Evolutionary conservation across 495 filamentous ascomycete species (phyloP).

Genomic region (Aspergillus steynii): DNA sequence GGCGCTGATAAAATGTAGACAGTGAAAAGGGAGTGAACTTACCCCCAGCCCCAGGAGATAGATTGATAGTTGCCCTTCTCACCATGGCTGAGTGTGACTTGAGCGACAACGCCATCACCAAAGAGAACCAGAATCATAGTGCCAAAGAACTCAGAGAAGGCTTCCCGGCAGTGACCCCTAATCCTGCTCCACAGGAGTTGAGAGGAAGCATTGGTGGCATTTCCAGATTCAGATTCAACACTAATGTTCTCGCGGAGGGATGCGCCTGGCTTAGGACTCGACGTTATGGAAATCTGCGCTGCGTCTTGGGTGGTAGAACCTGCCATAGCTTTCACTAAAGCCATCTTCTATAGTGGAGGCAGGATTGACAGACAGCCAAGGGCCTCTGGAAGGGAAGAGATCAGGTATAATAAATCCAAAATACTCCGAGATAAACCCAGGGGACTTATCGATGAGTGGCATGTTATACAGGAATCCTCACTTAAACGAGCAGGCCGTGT

Average conservation of each 20-base stretch:
- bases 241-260: not conserved
- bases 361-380: not conserved
- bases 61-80: slow-evolving; percentile 59
- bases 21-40: slow-evolving; percentile 21
- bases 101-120: slow-evolving; percentile 62
- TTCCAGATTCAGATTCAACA: not conserved
- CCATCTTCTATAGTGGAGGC: not conserved
- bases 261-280: not conserved
- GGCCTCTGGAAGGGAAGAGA: not conserved
- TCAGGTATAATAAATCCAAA: not conserved
- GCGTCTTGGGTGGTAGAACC: not conserved
- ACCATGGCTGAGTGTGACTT: slow-evolving; percentile 53
- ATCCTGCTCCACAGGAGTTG: slow-evolving; percentile 50
- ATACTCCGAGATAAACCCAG: not conserved
- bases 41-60: slow-evolving; percentile 66
- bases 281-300: not conserved
- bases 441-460: not conserved
- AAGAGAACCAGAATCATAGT: slow-evolving; percentile 64
- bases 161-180: slow-evolving; percentile 49
- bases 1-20: not conserved
- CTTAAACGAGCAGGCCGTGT: not conserved
- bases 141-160: slow-evolving; percentile 64
- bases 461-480: not conserved
- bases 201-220: not conserved
- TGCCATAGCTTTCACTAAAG: not conserved